A percentile compares a stretch with the other conserved stretches of the same genome.
These are phyloP conservation scores for Sarcomyxa edulis DNA, from an alignment of 768 basidiomycete genomes.

Conservation along the genomic window DNA sequence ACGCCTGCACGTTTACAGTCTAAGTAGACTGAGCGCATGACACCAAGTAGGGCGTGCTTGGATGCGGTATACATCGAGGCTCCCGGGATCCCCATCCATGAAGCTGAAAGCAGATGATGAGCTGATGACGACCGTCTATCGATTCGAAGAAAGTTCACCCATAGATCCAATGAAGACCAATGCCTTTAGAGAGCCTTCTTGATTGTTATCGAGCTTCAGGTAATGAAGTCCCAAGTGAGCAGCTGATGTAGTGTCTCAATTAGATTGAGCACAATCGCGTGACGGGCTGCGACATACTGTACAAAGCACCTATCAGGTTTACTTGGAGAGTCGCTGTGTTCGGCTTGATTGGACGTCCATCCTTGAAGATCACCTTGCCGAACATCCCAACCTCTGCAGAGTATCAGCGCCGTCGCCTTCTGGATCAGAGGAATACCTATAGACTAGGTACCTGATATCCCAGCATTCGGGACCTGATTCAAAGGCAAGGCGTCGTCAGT, in stretches of 20 bases:
- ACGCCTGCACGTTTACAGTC: slow-evolving; percentile 30
- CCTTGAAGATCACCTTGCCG: slow-evolving; percentile 21
- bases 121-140: neutral
- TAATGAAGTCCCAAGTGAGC: slow-evolving; percentile 48
- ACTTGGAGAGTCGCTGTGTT: slow-evolving; percentile 39
- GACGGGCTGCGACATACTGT: slow-evolving; percentile 35
- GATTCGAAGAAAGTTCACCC: slow-evolving; percentile 23
- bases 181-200: slow-evolving; percentile 38
- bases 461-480: slow-evolving; percentile 48
- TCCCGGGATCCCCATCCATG: slow-evolving; percentile 39
- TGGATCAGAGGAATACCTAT: no score
- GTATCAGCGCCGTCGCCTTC: no score
- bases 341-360: slow-evolving; percentile 41
- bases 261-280: no score
- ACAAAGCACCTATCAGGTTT: slow-evolving; percentile 41
- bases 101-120: slow-evolving; percentile 27
- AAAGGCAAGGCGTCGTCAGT: slow-evolving; percentile 1
- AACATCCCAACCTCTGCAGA: slow-evolving; percentile 30
- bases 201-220: slow-evolving; percentile 28
- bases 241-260: no score
- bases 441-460: no score
- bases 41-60: slow-evolving; percentile 48
- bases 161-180: slow-evolving; percentile 52
- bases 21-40: slow-evolving; percentile 43
- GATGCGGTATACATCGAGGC: slow-evolving; percentile 44